phyloP scores from a whole-genome alignment of 148 eudicot species.

The Chenopodium album region DNA sequence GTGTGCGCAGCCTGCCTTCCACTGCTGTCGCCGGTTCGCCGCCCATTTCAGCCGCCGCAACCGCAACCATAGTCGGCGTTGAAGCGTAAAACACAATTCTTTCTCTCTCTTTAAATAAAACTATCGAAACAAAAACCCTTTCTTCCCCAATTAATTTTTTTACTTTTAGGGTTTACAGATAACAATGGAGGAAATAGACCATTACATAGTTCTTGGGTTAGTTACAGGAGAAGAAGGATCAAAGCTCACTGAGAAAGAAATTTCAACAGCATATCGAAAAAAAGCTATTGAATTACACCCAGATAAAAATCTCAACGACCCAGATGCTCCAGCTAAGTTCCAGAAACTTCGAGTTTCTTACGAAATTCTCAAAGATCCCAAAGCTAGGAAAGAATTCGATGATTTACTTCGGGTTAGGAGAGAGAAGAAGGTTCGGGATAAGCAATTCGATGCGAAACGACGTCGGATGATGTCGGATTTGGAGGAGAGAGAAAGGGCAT shows the following conservation, averaged over 20 bases:
- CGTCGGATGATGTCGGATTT: slow-evolving; percentile 67
- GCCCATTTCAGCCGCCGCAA: no score
- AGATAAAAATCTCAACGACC: slow-evolving; percentile 64
- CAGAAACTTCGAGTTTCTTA: slow-evolving; percentile 55
- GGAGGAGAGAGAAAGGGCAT: slow-evolving; percentile 55
- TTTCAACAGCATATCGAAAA: slow-evolving; percentile 52
- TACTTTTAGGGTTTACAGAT: background rate
- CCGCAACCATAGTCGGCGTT: no score
- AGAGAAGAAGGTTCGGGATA: slow-evolving; percentile 42
- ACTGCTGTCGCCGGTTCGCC: no score
- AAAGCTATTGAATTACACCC: slow-evolving; percentile 68
- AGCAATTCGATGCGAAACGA: slow-evolving; percentile 53
- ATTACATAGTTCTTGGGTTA: slow-evolving; percentile 54
- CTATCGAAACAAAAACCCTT: no score
- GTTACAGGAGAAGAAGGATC: slow-evolving; percentile 69
- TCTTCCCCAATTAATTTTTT: no score
- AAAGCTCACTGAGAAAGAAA: slow-evolving; percentile 44
- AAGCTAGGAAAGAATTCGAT: slow-evolving; percentile 56
- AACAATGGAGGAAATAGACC: slow-evolving; percentile 42
- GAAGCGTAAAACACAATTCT: no score
- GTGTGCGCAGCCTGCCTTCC: no score
- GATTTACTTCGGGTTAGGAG: slow-evolving; percentile 50
- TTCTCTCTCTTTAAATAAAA: no score
- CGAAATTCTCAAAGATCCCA: slow-evolving; percentile 55
- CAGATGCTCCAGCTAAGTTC: slow-evolving; percentile 55